A percentile compares a stretch with the other conserved stretches of the same genome.
Conservation (phyloP, 805 yeast genomes). For the Cyberlindnera subsufficiens region DNA sequence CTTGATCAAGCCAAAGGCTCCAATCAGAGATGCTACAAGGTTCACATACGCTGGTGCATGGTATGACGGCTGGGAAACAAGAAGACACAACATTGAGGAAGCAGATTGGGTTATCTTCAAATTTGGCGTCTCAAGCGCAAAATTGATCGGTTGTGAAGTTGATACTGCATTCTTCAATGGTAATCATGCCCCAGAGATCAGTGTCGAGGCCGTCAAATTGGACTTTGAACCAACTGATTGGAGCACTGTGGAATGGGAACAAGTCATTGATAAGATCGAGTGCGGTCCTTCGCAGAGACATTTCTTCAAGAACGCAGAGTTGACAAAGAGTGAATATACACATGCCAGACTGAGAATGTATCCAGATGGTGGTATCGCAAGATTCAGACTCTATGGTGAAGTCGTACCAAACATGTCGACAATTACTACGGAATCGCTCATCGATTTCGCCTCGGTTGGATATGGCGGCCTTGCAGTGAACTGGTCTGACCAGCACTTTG, state of each 20-base stretch:
- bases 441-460: slow-evolving; percentile 77
- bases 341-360: slow-evolving; percentile 85
- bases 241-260: slow-evolving; percentile 47
- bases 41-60: slow-evolving; percentile 88
- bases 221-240: slow-evolving; percentile 18
- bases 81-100: slow-evolving; percentile 81
- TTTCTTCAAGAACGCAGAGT: slow-evolving; percentile 57
- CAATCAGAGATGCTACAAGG: slow-evolving; percentile 74
- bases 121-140: slow-evolving; percentile 81
- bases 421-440: slow-evolving; percentile 19
- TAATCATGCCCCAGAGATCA: slow-evolving; percentile 86
- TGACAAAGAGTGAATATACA: slow-evolving; percentile 63
- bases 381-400: slow-evolving; percentile 84
- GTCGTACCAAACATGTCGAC: slow-evolving; percentile 67
- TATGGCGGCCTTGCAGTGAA: slow-evolving; percentile 87
- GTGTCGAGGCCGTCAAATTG: slow-evolving; percentile 66
- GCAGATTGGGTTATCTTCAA: slow-evolving; percentile 85
- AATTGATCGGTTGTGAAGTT: slow-evolving; percentile 74
- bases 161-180: slow-evolving; percentile 95
- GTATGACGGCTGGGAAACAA: slow-evolving; percentile 99
- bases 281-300: slow-evolving; percentile 91
- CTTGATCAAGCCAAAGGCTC: slow-evolving; percentile 73
- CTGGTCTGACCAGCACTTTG: slow-evolving; percentile 90
- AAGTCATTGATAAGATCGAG: slow-evolving; percentile 60
- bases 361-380: slow-evolving; percentile 97